Evolutionary conservation across 192 early-diverging fungal species (phyloP), one percentile per base, ranked within the genome.

Genomic region (Backusella macrospora): DNA sequence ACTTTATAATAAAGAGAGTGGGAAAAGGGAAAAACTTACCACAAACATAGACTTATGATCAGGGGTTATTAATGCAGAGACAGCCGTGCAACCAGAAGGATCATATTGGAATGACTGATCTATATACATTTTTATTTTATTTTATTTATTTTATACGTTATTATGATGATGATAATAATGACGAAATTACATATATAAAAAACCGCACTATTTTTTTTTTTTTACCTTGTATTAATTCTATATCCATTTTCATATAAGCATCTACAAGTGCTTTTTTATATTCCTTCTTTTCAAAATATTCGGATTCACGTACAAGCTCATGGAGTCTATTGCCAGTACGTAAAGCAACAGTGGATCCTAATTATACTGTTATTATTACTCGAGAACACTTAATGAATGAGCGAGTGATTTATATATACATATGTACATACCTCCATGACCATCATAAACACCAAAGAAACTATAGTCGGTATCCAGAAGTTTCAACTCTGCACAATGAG

Each of bases 361-460:
- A 48, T 48, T 59, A 67, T 5, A 44, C 9, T 34, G 2, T 34
- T 34, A 34, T 34, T 34, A 34, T 34, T 34, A 34, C 29, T 34
- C 29, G 29, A 34, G 29, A 34, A 34, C 29, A 34, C 29, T 34
- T 34, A 34, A 34, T 21, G 21, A 9, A 62, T 21, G 34, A 34
- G 12, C 1, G 6, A n/a, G 26, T 62, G 23, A 2, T 34, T 34
- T 37, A 21, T 12, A 14, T 16, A 74, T 59, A 44, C 38, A 47
- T 67, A 2, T 12, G 21, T 44, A 76, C 75, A 84, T 87, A 78
- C 93, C 93, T 80, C 97, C 97, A 77, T 99, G 97, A 10, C 97
- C 97, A 80, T 99, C 97, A 81, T 92, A 99, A n/a, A 99, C 97
- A 15, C 90, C 94, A 88, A 98, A 99, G 82, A 96, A 98, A 34